These are phyloP conservation scores for Malus hybrid DNA, from an alignment of 331 rosid species.

Conservation along the genomic window DNA sequence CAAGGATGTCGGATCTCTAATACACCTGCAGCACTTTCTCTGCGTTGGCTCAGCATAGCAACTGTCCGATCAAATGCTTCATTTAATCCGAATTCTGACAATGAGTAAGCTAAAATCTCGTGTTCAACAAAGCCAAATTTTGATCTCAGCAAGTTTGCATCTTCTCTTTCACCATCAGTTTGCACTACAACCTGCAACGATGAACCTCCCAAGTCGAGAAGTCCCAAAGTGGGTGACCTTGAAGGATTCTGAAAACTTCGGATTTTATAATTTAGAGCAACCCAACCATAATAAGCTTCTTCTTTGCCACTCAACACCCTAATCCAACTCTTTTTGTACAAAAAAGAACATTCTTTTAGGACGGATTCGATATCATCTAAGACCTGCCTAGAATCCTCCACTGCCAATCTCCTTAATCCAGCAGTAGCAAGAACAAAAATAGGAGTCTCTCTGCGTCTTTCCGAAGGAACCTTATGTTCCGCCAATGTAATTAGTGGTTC, in stretches of 20 bases:
- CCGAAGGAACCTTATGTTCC: slow-evolving; percentile 40
- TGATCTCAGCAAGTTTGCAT: slow-evolving; percentile 34
- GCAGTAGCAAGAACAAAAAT: slow-evolving; percentile 75
- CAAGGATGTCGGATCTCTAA: slow-evolving; percentile 64
- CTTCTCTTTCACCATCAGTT: slow-evolving; percentile 31
- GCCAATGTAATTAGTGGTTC: slow-evolving; percentile 72
- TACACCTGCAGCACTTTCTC: slow-evolving; percentile 11
- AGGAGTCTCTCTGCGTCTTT: slow-evolving; percentile 43
- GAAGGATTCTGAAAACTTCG: slow-evolving; percentile 33
- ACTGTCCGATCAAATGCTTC: slow-evolving; percentile 81
- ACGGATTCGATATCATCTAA: slow-evolving; percentile 51
- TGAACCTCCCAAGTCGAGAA: slow-evolving; percentile 85
- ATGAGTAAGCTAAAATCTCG: slow-evolving; percentile 41
- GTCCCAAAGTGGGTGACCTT: slow-evolving; percentile 49
- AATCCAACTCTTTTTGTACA: slow-evolving; percentile 49
- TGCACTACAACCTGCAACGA: slow-evolving; percentile 73
- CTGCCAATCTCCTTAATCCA: slow-evolving; percentile 55
- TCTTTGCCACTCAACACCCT: slow-evolving; percentile 80
- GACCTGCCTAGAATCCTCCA: slow-evolving; percentile 29
- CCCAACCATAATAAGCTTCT: slow-evolving; percentile 91
- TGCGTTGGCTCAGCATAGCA: slow-evolving; percentile 30
- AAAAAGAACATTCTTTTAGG: slow-evolving; percentile 36
- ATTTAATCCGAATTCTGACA: slow-evolving; percentile 68
- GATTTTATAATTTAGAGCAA: slow-evolving; percentile 74
- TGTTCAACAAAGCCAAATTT: slow-evolving; percentile 43